Evolutionary conservation across 1,284 basidiomycete genomes (phyloP).

Genomic region (Apiotrichum montevideense): DNA sequence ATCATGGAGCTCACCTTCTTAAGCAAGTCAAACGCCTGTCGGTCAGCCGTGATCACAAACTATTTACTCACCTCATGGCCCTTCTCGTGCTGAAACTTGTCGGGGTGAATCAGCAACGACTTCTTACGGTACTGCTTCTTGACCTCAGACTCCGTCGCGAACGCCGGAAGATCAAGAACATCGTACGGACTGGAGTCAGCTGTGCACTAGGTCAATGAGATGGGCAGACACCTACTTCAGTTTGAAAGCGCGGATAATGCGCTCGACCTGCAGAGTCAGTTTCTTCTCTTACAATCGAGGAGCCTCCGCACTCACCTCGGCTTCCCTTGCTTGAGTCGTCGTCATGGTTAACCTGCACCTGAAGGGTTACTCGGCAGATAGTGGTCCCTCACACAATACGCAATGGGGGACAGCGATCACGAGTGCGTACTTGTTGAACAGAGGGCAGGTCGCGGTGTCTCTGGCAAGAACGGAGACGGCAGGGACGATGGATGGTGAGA

Average conservation of each 20-base stretch:
- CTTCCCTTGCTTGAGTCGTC: slow-evolving; percentile 16
- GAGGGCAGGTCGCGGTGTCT: no score
- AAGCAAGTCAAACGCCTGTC: slow-evolving; percentile 53
- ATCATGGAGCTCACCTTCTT: slow-evolving; percentile 48
- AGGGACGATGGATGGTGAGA: no score
- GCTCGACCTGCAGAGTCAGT: slow-evolving; percentile 45
- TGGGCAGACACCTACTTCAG: slow-evolving; percentile 46
- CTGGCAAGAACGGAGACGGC: no score
- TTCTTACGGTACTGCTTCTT: slow-evolving; percentile 54
- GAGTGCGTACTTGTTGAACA: background rate
- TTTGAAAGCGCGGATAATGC: slow-evolving; percentile 52
- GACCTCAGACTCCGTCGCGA: slow-evolving; percentile 50
- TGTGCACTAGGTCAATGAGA: no score
- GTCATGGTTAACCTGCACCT: background rate
- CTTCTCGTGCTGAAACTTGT: slow-evolving; percentile 54
- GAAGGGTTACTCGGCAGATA: background rate
- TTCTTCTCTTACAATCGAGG: no score
- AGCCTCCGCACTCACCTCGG: slow-evolving; percentile 28
- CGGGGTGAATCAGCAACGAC: slow-evolving; percentile 55
- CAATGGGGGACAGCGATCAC: background rate
- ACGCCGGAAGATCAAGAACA: slow-evolving; percentile 51
- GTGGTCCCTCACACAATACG: background rate
- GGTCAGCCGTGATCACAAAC: background rate
- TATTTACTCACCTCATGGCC: slow-evolving; percentile 45
- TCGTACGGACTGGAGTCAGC: slow-evolving; percentile 50